Evolutionary conservation across 1,139 yeast genomes (phyloP).

Genomic region (Pneumocystis jirovecii): DNA sequence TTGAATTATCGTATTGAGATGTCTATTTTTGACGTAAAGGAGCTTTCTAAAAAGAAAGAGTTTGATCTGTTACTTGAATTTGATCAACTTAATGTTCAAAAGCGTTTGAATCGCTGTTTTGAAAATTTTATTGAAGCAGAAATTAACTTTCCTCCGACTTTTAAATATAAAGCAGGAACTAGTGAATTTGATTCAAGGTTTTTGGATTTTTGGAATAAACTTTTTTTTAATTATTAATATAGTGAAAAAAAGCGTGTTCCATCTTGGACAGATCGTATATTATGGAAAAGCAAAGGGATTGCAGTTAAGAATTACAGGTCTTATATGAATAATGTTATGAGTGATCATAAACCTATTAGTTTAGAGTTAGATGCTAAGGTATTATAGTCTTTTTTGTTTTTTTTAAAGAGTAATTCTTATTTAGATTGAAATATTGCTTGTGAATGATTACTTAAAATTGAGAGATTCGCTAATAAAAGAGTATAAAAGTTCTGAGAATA

Average conservation of each 20-base stretch:
- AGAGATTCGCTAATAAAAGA: slow-evolving; percentile 2
- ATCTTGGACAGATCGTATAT: slow-evolving; percentile 64
- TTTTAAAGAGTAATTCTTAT: background rate
- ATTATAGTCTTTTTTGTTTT: background rate
- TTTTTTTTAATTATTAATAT: slow-evolving; percentile 15
- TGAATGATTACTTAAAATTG: slow-evolving; percentile 1
- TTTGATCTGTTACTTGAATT: slow-evolving; percentile 35
- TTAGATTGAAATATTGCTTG: slow-evolving; percentile 5
- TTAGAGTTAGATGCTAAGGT: slow-evolving; percentile 30
- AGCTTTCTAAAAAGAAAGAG: slow-evolving; percentile 31
- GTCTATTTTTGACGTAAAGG: slow-evolving; percentile 30
- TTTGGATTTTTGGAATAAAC: background rate
- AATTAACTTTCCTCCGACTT: slow-evolving; percentile 61
- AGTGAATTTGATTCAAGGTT: slow-evolving; percentile 15
- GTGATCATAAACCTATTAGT: slow-evolving; percentile 67
- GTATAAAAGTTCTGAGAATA: slow-evolving; percentile 9
- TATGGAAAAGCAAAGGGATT: slow-evolving; percentile 4
- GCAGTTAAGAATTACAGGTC: slow-evolving; percentile 16
- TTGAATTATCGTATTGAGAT: slow-evolving; percentile 51
- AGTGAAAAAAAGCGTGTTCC: slow-evolving; percentile 52
- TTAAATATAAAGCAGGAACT: slow-evolving; percentile 35
- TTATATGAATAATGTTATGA: slow-evolving; percentile 29
- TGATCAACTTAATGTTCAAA: slow-evolving; percentile 47
- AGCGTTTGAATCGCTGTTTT: slow-evolving; percentile 39
- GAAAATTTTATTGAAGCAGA: slow-evolving; percentile 49